Evolutionary conservation across 2,329 filamentous ascomycete species (phyloP).

Genomic region (Aspergillus uvarum): DNA sequence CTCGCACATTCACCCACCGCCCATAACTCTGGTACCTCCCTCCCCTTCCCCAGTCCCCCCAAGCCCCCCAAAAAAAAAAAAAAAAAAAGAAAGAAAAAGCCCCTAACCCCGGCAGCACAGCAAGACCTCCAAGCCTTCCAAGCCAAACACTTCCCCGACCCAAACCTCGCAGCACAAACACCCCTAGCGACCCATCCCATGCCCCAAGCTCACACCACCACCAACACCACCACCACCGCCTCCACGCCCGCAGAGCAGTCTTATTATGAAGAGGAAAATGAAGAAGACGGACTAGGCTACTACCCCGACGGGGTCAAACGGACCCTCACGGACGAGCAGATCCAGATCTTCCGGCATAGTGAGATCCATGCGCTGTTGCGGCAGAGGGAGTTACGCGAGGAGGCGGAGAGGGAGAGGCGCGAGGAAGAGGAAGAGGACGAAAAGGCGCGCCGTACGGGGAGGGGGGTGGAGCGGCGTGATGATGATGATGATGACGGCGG

Average conservation of each 20-base stretch:
- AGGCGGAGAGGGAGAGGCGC: conserved; percentile 26
- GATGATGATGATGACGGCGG: background rate
- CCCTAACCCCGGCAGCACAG: conserved; percentile 38
- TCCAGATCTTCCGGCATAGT: conserved; percentile 84
- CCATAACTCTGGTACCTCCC: background rate
- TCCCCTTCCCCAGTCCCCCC: background rate
- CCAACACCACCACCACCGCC: background rate
- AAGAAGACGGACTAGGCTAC: conserved; percentile 69
- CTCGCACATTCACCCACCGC: background rate
- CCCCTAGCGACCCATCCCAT: background rate
- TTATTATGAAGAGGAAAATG: conserved; percentile 18
- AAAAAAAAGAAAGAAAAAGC: no score
- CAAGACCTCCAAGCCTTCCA: conserved; percentile 62
- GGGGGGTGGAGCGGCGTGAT: background rate
- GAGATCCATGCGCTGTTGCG: conserved; percentile 74
- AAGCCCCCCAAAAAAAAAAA: background rate
- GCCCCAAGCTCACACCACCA: no score
- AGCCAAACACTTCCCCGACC: conserved; percentile 55
- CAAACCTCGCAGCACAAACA: conserved; percentile 7
- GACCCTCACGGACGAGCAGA: conserved; percentile 87
- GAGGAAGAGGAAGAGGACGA: background rate
- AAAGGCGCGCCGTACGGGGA: background rate
- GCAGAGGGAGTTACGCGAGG: conserved; percentile 40
- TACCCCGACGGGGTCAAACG: conserved; percentile 85
- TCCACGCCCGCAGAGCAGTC: background rate